phyloP scores from a whole-genome alignment of 2,329 filamentous ascomycete species.

The Aspergillus felis region DNA sequence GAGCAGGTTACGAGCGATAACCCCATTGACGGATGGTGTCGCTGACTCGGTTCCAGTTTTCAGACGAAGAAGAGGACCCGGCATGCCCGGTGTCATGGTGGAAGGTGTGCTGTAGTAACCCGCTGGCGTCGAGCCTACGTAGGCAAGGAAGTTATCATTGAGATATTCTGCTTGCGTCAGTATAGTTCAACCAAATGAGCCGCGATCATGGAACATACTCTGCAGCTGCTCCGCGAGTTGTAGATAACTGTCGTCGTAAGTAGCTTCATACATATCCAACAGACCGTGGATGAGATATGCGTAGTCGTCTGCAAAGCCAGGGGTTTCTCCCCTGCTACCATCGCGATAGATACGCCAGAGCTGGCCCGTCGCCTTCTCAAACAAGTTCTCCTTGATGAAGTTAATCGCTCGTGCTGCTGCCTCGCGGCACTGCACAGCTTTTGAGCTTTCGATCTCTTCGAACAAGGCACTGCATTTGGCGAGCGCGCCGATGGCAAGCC shows the following conservation, averaged over 20 bases:
- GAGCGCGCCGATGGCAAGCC: conserved; percentile 79
- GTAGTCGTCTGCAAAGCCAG: conserved; percentile 90
- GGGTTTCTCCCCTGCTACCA: conserved; percentile 58
- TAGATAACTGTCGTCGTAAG: conserved; percentile 70
- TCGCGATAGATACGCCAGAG: conserved; percentile 73
- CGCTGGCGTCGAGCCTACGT: conserved; percentile 36
- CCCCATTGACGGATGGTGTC: conserved; percentile 83
- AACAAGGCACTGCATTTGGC: conserved; percentile 69
- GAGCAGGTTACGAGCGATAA: conserved; percentile 83
- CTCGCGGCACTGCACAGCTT: conserved; percentile 57
- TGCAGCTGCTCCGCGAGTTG: conserved; percentile 80
- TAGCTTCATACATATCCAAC: conserved; percentile 78
- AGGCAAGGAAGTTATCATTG: conserved; percentile 73
- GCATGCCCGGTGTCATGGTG: conserved; percentile 57
- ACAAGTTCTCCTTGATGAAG: conserved; percentile 72
- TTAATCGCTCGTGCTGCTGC: conserved; percentile 64
- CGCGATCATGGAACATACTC: conserved; percentile 44
- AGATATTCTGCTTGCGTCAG: conserved; percentile 58
- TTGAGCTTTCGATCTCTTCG: conserved; percentile 54
- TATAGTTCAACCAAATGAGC: conserved; percentile 5
- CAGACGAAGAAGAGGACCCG: conserved; percentile 65
- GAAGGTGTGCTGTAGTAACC: conserved; percentile 42
- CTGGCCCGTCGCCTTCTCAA: conserved; percentile 58
- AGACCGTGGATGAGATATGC: conserved; percentile 81
- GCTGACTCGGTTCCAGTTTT: conserved; percentile 96